These are phyloP conservation scores for Penicillium sp. DNA, from an alignment of 2,329 filamentous ascomycete species.

Conservation along the genomic window DNA sequence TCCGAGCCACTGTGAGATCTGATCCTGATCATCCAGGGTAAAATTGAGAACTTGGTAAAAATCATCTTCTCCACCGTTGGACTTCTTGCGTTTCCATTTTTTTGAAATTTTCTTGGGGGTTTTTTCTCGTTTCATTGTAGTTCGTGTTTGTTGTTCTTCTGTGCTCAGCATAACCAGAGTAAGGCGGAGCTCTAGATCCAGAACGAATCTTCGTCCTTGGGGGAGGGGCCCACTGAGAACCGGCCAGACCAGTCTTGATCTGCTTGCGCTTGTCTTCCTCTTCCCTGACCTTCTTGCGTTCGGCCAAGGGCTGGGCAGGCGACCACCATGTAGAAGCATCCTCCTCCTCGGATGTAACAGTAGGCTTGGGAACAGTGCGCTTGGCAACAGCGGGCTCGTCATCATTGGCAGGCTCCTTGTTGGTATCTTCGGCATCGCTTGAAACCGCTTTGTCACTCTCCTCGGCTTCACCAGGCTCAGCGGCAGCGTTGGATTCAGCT, in stretches of 20 bases:
- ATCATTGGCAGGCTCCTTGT: not conserved
- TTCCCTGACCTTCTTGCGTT: not conserved
- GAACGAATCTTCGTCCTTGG: not conserved
- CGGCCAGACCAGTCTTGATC: not conserved
- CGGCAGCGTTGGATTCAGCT: not conserved
- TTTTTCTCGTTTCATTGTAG: not conserved
- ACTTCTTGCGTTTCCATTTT: slow-evolving; percentile 6
- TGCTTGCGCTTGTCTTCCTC: not conserved
- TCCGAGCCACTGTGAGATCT: not conserved
- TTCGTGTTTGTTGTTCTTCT: not conserved
- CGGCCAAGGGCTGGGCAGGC: not conserved
- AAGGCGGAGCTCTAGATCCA: not conserved
- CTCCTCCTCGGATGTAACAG: not conserved
- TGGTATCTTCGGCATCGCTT: not conserved
- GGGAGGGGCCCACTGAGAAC: not conserved
- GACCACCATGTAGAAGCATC: not conserved
- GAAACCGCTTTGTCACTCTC: not conserved
- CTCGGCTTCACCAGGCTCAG: not conserved
- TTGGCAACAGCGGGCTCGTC: not conserved
- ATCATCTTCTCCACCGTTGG: not conserved
- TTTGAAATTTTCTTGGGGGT: not conserved
- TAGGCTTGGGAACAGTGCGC: not conserved
- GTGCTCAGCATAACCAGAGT: not conserved
- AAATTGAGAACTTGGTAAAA: not conserved
- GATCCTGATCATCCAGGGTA: not conserved